Conservation (phyloP, 2,329 filamentous ascomycete genomes). For the Trichoderma sp. region DNA sequence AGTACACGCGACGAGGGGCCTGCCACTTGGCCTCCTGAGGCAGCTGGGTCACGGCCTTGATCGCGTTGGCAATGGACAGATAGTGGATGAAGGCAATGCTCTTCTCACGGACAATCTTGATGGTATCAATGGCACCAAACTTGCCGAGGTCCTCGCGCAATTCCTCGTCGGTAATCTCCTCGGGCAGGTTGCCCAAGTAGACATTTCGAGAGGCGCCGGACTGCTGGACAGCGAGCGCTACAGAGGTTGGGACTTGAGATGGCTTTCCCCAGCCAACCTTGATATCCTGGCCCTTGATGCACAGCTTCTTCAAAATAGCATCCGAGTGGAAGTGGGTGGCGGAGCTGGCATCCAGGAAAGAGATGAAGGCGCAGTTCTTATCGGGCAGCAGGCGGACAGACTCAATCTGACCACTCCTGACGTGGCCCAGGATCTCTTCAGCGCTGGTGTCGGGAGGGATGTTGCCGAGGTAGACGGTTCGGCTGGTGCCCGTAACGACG, state of each 20-base stretch:
- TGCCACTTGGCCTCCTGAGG: conserved; percentile 98
- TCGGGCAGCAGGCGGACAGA: conserved; percentile 95
- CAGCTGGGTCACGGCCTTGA: conserved; percentile 95
- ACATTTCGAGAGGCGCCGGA: conserved; percentile 96
- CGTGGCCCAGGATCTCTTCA: conserved; percentile 94
- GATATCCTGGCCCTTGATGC: conserved; percentile 97
- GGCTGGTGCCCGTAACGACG: conserved; percentile 83
- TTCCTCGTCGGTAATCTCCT: conserved; percentile 88
- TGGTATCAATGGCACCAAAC: conserved; percentile 92
- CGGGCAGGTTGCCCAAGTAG: conserved; percentile 88
- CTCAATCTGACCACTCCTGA: conserved; percentile 96
- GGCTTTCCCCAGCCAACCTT: conserved; percentile 99
- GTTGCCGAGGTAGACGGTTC: conserved; percentile 96
- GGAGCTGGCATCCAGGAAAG: conserved; percentile 94
- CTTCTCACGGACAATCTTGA: conserved; percentile 98
- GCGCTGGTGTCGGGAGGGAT: conserved; percentile 97
- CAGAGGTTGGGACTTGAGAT: conserved; percentile 94
- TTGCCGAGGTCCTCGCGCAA: conserved; percentile 92
- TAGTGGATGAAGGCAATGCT: conserved; percentile 98
- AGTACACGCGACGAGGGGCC: conserved; percentile 90
- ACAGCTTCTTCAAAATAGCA: conserved; percentile 98
- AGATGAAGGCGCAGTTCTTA: conserved; percentile 99
- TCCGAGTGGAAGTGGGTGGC: conserved; percentile 99
- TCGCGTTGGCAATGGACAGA: conserved; percentile 93
- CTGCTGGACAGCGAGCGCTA: conserved; percentile 95